Percentiles rank a stretch among this genome's conserved stretches.
Conservation (phyloP, 140 eudicot genomes). For the Senecio squalidus region DNA sequence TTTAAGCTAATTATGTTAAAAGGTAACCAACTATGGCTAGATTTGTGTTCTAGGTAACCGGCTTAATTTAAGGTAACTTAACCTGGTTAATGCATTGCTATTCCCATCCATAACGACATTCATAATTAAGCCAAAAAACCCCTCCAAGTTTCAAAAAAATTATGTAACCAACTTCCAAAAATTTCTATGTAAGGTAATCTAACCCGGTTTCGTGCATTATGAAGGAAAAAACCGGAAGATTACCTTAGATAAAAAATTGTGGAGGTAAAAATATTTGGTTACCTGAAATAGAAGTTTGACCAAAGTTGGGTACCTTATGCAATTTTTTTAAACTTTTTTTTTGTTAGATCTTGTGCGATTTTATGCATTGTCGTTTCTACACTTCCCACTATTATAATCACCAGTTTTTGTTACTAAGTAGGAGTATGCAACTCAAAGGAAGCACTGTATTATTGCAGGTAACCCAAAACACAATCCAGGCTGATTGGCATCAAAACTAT, state of each 20-base stretch:
- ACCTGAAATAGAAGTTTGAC: too few relatives aligned
- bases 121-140: too few relatives aligned
- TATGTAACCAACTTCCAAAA: neutral
- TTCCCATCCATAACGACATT: too few relatives aligned
- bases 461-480: slow-evolving; percentile 69
- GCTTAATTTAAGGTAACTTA: too few relatives aligned
- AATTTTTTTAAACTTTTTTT: neutral
- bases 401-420: neutral
- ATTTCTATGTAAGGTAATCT: neutral
- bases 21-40: neutral
- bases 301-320: neutral
- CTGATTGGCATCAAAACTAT: slow-evolving; percentile 86
- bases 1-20: neutral
- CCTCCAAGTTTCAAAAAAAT: neutral
- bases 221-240: too few relatives aligned
- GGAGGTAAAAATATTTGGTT: neutral
- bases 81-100: too few relatives aligned
- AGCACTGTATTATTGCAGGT: slow-evolving; percentile 43
- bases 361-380: neutral
- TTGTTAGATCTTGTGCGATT: neutral
- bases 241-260: too few relatives aligned
- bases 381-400: neutral
- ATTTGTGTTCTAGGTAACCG: neutral
- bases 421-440: neutral
- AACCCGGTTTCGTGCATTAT: too few relatives aligned